Evolutionary conservation across 2,329 filamentous ascomycete genomes (phyloP).

Genomic region (Periconia macrospinosa): DNA sequence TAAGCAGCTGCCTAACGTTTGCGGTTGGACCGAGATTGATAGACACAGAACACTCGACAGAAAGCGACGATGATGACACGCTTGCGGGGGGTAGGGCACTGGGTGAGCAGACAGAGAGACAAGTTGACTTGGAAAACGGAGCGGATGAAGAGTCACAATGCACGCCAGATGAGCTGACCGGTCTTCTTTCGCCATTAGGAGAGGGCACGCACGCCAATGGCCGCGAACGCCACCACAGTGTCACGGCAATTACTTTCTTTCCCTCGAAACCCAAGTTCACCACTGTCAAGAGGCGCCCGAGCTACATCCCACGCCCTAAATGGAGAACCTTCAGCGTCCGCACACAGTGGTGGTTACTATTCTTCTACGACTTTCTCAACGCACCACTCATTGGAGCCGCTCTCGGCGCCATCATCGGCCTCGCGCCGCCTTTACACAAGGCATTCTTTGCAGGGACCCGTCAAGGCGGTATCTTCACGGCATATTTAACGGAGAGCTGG

Average conservation of each 20-base stretch:
- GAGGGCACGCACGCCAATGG: neutral
- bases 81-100: neutral
- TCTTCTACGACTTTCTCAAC: constrained; percentile 36
- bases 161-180: constrained; percentile 17
- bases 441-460: constrained; percentile 29
- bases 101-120: neutral
- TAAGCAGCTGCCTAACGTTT: constrained; percentile 65
- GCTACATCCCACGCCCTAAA: constrained; percentile 21
- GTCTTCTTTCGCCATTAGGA: constrained; percentile 6
- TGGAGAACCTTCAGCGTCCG: constrained; percentile 27
- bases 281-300: constrained; percentile 23
- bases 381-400: constrained; percentile 32
- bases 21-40: constrained; percentile 63
- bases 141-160: neutral
- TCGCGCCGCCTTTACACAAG: constrained; percentile 24
- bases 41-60: constrained; percentile 43
- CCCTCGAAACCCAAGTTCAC: constrained; percentile 31
- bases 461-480: constrained; percentile 31
- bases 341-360: constrained; percentile 32
- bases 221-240: constrained; percentile 16
- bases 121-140: constrained; percentile 8
- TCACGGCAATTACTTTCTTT: constrained; percentile 32
- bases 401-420: constrained; percentile 28
- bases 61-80: constrained; percentile 20
- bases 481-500: constrained; percentile 33